Base-by-base conservation (phyloP, 495 filamentous ascomycete genomes). In the Penicillium diatomitis region DNA sequence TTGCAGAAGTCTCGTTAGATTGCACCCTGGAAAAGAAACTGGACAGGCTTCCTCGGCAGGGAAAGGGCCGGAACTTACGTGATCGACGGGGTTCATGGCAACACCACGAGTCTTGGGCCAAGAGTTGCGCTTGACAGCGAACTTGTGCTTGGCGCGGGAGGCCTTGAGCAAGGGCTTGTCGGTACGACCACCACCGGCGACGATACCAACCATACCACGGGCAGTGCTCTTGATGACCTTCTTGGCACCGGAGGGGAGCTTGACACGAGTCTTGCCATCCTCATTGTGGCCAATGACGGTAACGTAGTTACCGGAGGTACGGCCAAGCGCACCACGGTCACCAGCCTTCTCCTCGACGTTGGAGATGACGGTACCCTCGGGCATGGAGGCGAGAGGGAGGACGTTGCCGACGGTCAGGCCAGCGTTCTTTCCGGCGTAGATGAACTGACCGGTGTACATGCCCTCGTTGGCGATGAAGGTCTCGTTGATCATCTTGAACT, bases 51-150 rank as follows among this genome's bases (percentile, higher is more conserved):
- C 11, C n/a, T n/a, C 9, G n/a, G 1, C 12, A 39, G 3, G 28
- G 5, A 4, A 51, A 36, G 4, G 3, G 41, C 10, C 6, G 48
- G 47, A 53, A 48, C 81, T 75, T 81, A 84, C 81, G 85, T 97
- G 92, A 78, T 98, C 92, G 61, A 98, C 92, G 57, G 92, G 92
- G 78, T 99, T 99, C 92, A 99, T 99, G 72, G 92, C 92, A 81
- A 99, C 92, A 94, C 92, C 92, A 89, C 92, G 90, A 82, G 92
- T 99, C 87, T 94, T 97, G 72, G 94, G 92, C 92, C 94, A 97
- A 64, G 81, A 88, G 87, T 97, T 97, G 69, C 94, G 87, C 88
- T 99, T 99, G 77, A 95, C 92, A 57, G 88, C 88, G 79, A 95
- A 97, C 86, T 98, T 97, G 72, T 95, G 88, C 87, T 92, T 96